These are phyloP conservation scores for Ogataea glucozyma DNA, from an alignment of 805 yeast genomes.

Conservation along the genomic window DNA sequence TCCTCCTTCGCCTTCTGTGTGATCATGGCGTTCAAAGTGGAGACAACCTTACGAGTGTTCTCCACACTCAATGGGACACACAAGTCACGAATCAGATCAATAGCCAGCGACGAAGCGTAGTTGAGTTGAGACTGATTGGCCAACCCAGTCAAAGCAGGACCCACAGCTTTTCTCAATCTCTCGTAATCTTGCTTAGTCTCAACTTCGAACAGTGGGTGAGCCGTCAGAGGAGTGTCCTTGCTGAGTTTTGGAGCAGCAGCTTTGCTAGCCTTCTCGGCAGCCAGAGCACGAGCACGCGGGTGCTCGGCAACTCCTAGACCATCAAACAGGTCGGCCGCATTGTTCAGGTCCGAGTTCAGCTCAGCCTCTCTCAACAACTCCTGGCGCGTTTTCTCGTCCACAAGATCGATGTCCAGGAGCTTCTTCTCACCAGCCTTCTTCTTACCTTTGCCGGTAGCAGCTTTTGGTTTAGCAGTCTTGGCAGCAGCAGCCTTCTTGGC, in stretches of 20 bases:
- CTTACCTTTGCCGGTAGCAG: conserved; percentile 47
- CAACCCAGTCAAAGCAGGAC: conserved; percentile 59
- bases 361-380: conserved; percentile 80
- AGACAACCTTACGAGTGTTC: conserved; percentile 78
- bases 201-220: conserved; percentile 83
- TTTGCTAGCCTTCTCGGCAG: conserved; percentile 47
- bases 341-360: conserved; percentile 80
- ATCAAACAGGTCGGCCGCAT: conserved; percentile 90
- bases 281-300: conserved; percentile 47
- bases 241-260: conserved; percentile 44
- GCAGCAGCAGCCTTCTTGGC: conserved; percentile 28
- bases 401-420: conserved; percentile 59
- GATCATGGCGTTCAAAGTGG: conserved; percentile 76
- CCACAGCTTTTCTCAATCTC: conserved; percentile 71
- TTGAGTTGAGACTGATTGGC: conserved; percentile 62
- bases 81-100: conserved; percentile 83
- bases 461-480: conserved; percentile 37
- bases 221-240: conserved; percentile 64
- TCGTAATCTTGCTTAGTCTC: conserved; percentile 78
- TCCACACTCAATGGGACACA: conserved; percentile 80
- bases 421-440: conserved; percentile 40
- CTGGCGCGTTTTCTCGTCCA: conserved; percentile 72
- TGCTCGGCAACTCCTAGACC: conserved; percentile 62
- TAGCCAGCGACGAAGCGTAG: conserved; percentile 73
- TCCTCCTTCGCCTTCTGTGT: conserved; percentile 89